Conservation (phyloP, 2,329 filamentous ascomycete genomes). For the Metarhizium humberi region DNA sequence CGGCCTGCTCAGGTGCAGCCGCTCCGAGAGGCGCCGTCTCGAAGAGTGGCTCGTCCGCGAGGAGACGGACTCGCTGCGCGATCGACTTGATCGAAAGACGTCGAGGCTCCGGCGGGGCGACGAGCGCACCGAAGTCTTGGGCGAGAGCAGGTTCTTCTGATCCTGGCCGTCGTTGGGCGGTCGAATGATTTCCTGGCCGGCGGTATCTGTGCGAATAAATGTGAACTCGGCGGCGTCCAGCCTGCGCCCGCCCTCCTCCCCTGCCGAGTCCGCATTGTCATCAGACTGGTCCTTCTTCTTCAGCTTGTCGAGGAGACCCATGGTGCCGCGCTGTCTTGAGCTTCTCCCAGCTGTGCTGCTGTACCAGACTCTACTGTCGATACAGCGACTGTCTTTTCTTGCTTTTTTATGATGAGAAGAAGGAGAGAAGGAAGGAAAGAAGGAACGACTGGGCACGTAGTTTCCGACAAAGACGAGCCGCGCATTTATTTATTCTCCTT, state of each 20-base stretch:
- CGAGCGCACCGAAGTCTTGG: slow-evolving; percentile 16
- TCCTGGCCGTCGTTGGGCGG: slow-evolving; percentile 42
- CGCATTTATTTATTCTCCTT: no score
- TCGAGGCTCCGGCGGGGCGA: slow-evolving; percentile 32
- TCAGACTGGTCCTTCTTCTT: slow-evolving; percentile 42
- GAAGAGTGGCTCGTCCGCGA: slow-evolving; percentile 29
- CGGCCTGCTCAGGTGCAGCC: slow-evolving; percentile 56
- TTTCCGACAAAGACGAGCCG: no score
- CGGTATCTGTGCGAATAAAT: slow-evolving; percentile 77
- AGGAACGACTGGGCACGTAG: not conserved
- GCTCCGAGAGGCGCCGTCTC: slow-evolving; percentile 51
- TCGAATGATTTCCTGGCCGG: slow-evolving; percentile 67
- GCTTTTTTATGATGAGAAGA: not conserved
- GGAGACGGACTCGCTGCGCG: slow-evolving; percentile 38
- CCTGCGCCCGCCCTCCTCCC: slow-evolving; percentile 26
- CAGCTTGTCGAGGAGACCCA: slow-evolving; percentile 44
- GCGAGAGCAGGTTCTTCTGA: slow-evolving; percentile 21
- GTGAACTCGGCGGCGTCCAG: slow-evolving; percentile 57
- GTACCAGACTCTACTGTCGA: no score
- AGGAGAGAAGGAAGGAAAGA: not conserved
- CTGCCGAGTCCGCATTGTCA: slow-evolving; percentile 19
- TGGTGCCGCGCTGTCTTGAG: slow-evolving; percentile 12
- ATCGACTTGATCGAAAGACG: slow-evolving; percentile 35
- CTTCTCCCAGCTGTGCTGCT: not conserved
- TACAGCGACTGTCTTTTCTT: no score